Evolutionary conservation across 257 asterid genomes (phyloP).

Genomic region (Primulina huaijiensis): DNA sequence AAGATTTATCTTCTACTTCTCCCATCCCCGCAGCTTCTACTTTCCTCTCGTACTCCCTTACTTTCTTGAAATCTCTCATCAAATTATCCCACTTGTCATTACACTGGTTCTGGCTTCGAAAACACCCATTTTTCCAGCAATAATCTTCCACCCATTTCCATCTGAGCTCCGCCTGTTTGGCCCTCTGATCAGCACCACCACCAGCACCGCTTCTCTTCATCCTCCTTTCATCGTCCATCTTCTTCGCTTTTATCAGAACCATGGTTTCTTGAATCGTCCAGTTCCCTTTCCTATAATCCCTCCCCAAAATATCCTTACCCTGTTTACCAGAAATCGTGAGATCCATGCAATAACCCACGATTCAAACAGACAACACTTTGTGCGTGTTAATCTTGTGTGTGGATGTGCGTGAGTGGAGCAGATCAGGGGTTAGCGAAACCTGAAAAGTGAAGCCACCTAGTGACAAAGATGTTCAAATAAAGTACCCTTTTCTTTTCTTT

Average conservation of each 20-base stretch:
- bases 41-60: slow-evolving; percentile 63
- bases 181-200: slow-evolving; percentile 37
- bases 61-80: slow-evolving; percentile 94
- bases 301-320: slow-evolving; percentile 26
- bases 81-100: slow-evolving; percentile 96
- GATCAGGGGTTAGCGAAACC: neutral
- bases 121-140: slow-evolving; percentile 77
- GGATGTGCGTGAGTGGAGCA: neutral
- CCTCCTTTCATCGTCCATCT: slow-evolving; percentile 85
- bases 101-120: slow-evolving; percentile 91
- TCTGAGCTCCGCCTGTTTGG: slow-evolving; percentile 76
- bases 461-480: neutral
- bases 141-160: slow-evolving; percentile 99
- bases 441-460: slow-evolving; percentile 11
- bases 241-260: slow-evolving; percentile 82
- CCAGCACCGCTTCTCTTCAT: slow-evolving; percentile 50
- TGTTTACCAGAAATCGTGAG: slow-evolving; percentile 39
- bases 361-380: neutral
- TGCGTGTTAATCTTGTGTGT: slow-evolving; percentile 1
- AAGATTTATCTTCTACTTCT: slow-evolving; percentile 32
- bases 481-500: neutral
- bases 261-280: slow-evolving; percentile 86
- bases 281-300: slow-evolving; percentile 95
- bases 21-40: neutral
- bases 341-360: slow-evolving; percentile 38